Conservation (phyloP, 1,284 basidiomycete species). For the Vanrija sp. region DNA sequence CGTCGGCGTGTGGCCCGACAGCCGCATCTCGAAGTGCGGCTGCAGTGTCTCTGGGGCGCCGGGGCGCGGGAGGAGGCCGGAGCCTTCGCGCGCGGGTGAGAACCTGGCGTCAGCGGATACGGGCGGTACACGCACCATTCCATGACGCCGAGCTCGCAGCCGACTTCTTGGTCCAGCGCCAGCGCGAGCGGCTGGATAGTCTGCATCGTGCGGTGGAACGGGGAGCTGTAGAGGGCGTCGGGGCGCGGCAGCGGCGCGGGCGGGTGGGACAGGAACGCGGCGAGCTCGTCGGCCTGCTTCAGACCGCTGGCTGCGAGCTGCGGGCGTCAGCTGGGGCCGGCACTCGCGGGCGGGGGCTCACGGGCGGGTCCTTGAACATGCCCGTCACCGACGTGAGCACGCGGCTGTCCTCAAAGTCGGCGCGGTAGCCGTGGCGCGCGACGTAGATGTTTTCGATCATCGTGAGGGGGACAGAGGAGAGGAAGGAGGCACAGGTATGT, state of each 20-base stretch:
- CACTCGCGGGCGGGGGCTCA: neutral
- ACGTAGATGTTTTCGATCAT: constrained; percentile 47
- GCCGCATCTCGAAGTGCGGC: constrained; percentile 15
- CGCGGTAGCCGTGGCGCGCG: constrained; percentile 44
- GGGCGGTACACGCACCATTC: constrained; percentile 46
- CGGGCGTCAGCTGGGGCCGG: neutral
- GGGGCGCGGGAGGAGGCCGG: constrained; percentile 27
- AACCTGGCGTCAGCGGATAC: constrained; percentile 9
- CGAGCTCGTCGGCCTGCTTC: constrained; percentile 24
- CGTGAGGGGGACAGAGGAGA: too few relatives aligned
- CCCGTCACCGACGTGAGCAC: constrained; percentile 35
- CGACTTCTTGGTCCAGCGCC: constrained; percentile 30
- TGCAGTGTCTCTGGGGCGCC: constrained; percentile 18
- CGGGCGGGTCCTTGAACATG: constrained; percentile 45
- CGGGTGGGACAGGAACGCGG: constrained; percentile 1
- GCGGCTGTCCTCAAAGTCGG: constrained; percentile 11
- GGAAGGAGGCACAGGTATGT: neutral
- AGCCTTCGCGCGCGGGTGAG: constrained; percentile 10
- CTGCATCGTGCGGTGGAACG: constrained; percentile 49
- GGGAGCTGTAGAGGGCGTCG: constrained; percentile 16
- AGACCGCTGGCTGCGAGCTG: constrained; percentile 45
- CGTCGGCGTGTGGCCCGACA: constrained; percentile 32
- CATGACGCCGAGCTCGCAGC: constrained; percentile 45
- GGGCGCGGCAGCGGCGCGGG: constrained; percentile 13
- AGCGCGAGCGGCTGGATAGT: constrained; percentile 39